Conservation (phyloP, 257 asterid genomes). For the Solanum chmielewskii region DNA sequence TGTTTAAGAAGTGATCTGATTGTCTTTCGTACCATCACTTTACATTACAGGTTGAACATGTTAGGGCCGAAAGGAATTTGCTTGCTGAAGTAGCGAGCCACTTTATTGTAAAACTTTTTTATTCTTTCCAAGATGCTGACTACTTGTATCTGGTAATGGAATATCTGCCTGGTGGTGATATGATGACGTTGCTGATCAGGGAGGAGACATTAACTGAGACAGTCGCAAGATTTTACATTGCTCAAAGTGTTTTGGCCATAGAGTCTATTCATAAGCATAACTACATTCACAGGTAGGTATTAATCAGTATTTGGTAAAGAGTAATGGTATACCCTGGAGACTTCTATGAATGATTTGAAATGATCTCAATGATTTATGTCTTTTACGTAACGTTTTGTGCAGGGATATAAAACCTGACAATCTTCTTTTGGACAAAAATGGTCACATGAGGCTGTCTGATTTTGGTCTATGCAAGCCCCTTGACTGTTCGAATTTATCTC, state of each 20-base stretch:
- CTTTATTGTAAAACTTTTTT: slow-evolving; percentile 72
- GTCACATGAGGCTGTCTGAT: slow-evolving; percentile 67
- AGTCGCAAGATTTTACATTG: slow-evolving; percentile 72
- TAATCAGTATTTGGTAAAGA: background rate
- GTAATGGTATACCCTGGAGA: background rate
- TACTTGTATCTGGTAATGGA: slow-evolving; percentile 88
- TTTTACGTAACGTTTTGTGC: background rate
- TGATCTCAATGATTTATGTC: background rate
- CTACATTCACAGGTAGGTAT: slow-evolving; percentile 47
- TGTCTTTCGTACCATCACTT: background rate
- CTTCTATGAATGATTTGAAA: background rate
- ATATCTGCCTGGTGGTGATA: slow-evolving; percentile 88
- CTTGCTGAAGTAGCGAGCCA: slow-evolving; percentile 77
- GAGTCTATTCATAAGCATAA: slow-evolving; percentile 77
- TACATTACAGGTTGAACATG: slow-evolving; percentile 69
- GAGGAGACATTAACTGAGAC: slow-evolving; percentile 84
- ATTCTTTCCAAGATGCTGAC: slow-evolving; percentile 83
- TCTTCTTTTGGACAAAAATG: slow-evolving; percentile 59
- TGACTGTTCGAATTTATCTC: slow-evolving; percentile 52
- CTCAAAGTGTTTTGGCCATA: slow-evolving; percentile 69
- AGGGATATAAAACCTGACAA: slow-evolving; percentile 87
- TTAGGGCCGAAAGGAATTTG: slow-evolving; percentile 81
- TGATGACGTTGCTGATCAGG: slow-evolving; percentile 85
- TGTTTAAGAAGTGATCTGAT: background rate
- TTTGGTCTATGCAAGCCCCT: slow-evolving; percentile 77